A percentile compares a stretch with the other conserved stretches of the same genome.
Evolutionary conservation across 2,329 filamentous ascomycete genomes (phyloP).

Genomic region (Pyrenophora tritici-repentis): DNA sequence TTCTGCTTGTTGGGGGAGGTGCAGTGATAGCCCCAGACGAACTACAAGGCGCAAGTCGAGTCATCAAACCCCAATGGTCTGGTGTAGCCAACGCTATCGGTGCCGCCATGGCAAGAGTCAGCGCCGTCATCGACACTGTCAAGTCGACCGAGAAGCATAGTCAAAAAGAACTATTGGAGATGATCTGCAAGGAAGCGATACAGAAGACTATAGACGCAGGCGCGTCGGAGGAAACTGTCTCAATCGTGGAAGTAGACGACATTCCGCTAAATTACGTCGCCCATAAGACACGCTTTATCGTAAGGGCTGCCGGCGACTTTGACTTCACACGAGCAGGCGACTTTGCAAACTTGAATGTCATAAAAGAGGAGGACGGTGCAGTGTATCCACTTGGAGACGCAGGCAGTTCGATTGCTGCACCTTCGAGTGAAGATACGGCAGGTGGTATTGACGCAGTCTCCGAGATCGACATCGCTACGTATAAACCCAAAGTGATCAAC

Average conservation of each 20-base stretch:
- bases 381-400: constrained; percentile 7
- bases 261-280: constrained; percentile 61
- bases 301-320: constrained; percentile 62
- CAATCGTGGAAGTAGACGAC: constrained; percentile 49
- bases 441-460: constrained; percentile 21
- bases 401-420: constrained; percentile 14
- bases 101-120: constrained; percentile 65
- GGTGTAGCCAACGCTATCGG: constrained; percentile 69
- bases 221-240: constrained; percentile 39
- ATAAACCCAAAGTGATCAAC: constrained; percentile 48
- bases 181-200: constrained; percentile 47
- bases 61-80: constrained; percentile 62
- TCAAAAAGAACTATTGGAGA: constrained; percentile 41
- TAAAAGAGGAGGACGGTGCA: constrained; percentile 24
- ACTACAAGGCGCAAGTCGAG: constrained; percentile 61
- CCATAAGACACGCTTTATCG: constrained; percentile 57
- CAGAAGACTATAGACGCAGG: constrained; percentile 48
- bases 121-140: constrained; percentile 50
- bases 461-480: constrained; percentile 41
- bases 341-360: constrained; percentile 31
- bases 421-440: constrained; percentile 21
- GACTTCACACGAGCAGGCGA: constrained; percentile 43
- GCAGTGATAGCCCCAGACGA: constrained; percentile 62
- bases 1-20: constrained; percentile 68
- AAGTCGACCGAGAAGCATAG: constrained; percentile 45